These are phyloP conservation scores for Ogataea saltuana DNA, from an alignment of 805 yeast species.

Conservation along the genomic window DNA sequence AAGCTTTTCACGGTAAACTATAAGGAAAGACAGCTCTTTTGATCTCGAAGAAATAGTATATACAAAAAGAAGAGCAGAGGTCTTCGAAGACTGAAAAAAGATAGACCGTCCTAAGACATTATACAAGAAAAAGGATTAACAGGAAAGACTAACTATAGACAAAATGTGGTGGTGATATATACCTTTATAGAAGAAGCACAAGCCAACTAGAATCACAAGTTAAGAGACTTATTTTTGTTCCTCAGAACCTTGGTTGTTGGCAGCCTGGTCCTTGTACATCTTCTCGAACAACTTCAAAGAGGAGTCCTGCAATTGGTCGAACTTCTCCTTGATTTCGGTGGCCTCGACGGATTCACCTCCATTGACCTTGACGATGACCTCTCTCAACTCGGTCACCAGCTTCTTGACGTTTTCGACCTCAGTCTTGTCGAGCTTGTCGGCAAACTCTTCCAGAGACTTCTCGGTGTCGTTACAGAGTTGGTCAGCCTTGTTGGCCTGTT, in stretches of 20 bases:
- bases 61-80: conserved; percentile 8
- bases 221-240: conserved; percentile 24
- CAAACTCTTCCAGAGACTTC: conserved; percentile 75
- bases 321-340: conserved; percentile 64
- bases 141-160: conserved; percentile 15
- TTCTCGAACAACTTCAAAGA: conserved; percentile 77
- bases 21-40: too few relatives aligned
- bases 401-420: conserved; percentile 52
- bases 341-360: conserved; percentile 53
- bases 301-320: conserved; percentile 73
- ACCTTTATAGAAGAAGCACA: background rate
- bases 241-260: conserved; percentile 17
- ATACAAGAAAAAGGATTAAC: conserved; percentile 9
- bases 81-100: background rate
- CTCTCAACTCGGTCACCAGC: conserved; percentile 60
- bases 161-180: conserved; percentile 10
- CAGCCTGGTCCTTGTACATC: conserved; percentile 47
- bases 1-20: too few relatives aligned
- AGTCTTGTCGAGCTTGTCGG: conserved; percentile 54
- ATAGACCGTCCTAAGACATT: conserved; percentile 5
- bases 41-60: conserved; percentile 3
- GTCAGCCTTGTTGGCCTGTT: conserved; percentile 77
- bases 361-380: conserved; percentile 60
- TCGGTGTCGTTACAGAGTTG: conserved; percentile 86
- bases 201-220: too few relatives aligned